Evolutionary conservation across 1,139 yeast species (phyloP).

Genomic region (Pneumocystis jirovecii): DNA sequence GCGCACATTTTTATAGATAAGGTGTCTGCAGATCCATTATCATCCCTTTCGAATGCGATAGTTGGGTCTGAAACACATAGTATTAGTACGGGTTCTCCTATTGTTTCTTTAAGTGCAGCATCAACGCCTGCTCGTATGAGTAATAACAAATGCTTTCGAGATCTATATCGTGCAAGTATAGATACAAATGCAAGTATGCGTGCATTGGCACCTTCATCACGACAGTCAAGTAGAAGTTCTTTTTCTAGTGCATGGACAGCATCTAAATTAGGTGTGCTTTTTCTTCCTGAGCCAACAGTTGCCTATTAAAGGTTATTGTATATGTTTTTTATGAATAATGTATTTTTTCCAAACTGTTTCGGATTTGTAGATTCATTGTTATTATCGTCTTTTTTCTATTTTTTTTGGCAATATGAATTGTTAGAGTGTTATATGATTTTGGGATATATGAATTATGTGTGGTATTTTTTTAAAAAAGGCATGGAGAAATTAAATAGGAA

Average conservation of each 20-base stretch:
- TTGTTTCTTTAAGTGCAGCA: background rate
- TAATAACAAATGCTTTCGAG: background rate
- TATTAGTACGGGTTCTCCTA: background rate
- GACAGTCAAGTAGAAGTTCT: background rate
- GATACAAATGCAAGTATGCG: background rate
- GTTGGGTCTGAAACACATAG: background rate
- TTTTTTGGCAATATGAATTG: background rate
- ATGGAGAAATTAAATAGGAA: too few relatives aligned
- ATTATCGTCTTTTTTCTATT: background rate
- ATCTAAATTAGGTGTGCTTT: background rate
- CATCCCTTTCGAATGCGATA: background rate
- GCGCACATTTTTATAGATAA: background rate
- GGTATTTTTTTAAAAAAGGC: too few relatives aligned
- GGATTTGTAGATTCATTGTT: background rate
- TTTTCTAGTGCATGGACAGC: background rate
- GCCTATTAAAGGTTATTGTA: background rate
- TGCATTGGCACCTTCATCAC: background rate
- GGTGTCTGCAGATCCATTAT: background rate
- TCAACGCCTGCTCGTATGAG: background rate
- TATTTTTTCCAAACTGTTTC: background rate
- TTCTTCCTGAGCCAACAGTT: background rate
- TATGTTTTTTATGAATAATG: background rate
- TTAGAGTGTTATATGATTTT: background rate
- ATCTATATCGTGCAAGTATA: background rate
- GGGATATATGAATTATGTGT: background rate